Percentiles rank a stretch among this genome's conserved stretches.
These are phyloP conservation scores for Paspalum vaginatum DNA, from an alignment of 176 grass and related monocot species.

Conservation along the genomic window DNA sequence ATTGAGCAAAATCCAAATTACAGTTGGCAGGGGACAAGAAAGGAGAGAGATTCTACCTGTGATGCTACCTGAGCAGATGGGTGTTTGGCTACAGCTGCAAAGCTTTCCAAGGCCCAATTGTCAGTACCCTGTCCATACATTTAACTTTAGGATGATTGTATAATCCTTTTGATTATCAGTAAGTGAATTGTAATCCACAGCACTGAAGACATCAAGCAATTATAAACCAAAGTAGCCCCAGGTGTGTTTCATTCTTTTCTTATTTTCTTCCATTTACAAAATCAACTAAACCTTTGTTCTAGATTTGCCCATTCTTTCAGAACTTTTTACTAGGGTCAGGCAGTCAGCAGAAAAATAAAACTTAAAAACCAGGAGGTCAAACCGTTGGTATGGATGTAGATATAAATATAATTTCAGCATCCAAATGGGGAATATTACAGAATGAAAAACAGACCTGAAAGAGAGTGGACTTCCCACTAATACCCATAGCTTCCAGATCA, in stretches of 20 bases:
- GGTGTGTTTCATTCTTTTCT: neutral
- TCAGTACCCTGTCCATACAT: constrained; percentile 74
- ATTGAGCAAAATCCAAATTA: neutral
- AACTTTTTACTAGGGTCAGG: neutral
- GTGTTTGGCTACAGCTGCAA: constrained; percentile 85
- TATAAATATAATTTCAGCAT: constrained; percentile 28
- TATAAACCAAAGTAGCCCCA: neutral
- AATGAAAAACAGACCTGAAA: constrained; percentile 61
- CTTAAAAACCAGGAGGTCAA: neutral
- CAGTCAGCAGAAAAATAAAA: neutral
- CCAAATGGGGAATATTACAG: constrained; percentile 26
- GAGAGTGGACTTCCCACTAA: constrained; percentile 85
- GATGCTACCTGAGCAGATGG: constrained; percentile 87
- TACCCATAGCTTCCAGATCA: constrained; percentile 96
- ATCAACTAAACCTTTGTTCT: neutral
- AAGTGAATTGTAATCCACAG: constrained; percentile 7
- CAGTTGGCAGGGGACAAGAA: neutral
- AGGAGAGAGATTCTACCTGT: constrained; percentile 61
- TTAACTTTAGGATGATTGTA: constrained; percentile 10
- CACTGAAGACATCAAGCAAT: constrained; percentile 17
- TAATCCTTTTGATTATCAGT: neutral
- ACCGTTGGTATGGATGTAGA: constrained; percentile 14
- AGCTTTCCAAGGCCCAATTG: constrained; percentile 84
- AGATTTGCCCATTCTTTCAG: neutral
- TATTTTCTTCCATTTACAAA: constrained; percentile 19